A percentile compares a stretch with the other conserved stretches of the same genome.
phyloP scores from a whole-genome alignment of 225 moss, liverwort and hornwort species.

The Physcomitrium patens region DNA sequence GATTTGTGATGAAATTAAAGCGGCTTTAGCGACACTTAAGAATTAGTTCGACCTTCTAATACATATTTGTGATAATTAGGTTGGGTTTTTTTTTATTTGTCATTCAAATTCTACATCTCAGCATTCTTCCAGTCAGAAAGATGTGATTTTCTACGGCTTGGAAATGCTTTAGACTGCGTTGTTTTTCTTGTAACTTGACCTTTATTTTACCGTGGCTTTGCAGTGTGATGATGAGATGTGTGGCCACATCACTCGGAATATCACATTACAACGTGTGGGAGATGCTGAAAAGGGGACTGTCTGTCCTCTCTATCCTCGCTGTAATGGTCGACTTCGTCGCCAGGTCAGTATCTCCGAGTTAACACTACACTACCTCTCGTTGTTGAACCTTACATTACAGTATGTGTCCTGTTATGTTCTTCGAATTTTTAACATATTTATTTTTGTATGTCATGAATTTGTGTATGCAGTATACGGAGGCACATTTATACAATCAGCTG shows the following conservation, averaged over 20 bases:
- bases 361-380: neutral
- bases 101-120: neutral
- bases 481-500: constrained; percentile 89
- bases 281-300: constrained; percentile 92
- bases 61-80: neutral
- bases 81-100: neutral
- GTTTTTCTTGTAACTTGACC: constrained; percentile 9
- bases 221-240: constrained; percentile 98
- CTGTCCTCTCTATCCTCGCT: constrained; percentile 95
- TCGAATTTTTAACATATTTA: constrained; percentile 7
- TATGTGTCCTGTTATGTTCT: neutral
- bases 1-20: neutral
- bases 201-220: constrained; percentile 7
- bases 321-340: constrained; percentile 79
- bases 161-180: neutral
- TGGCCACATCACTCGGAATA: constrained; percentile 81
- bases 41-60: neutral
- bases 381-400: constrained; percentile 5
- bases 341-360: constrained; percentile 49
- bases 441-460: constrained; percentile 1
- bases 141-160: neutral
- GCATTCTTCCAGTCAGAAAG: neutral
- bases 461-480: constrained; percentile 69
- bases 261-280: constrained; percentile 79
- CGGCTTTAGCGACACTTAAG: neutral